A percentile compares a stretch with the other conserved stretches of the same genome.
Conservation (phyloP, 2,329 filamentous ascomycete species). For the Penicillium sp. region DNA sequence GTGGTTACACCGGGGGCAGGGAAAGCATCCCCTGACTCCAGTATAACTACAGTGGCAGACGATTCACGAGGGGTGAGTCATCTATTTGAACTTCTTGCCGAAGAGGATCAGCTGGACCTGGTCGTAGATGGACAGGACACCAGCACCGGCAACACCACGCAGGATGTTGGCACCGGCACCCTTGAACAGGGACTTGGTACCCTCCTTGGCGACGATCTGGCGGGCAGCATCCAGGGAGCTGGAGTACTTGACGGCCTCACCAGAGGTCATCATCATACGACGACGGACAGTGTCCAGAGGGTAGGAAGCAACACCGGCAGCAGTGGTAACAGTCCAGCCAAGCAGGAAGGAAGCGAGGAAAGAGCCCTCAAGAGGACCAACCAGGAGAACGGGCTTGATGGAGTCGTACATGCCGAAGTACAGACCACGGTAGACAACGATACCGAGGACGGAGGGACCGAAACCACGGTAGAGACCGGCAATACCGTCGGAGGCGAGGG, state of each 20-base stretch:
- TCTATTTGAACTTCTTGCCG: conserved; percentile 96
- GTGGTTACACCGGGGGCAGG: conserved; percentile 26
- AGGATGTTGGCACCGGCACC: conserved; percentile 99
- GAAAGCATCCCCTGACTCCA: conserved; percentile 28
- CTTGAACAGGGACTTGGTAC: conserved; percentile 99
- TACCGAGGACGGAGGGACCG: conserved; percentile 98
- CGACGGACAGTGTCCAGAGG: conserved; percentile 99
- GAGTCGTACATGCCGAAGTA: conserved; percentile 99
- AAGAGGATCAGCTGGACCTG: conserved; percentile 99
- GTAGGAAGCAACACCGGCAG: conserved; percentile 99
- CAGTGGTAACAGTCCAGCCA: conserved; percentile 98
- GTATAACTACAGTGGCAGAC: conserved; percentile 23
- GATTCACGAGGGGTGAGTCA: conserved; percentile 19
- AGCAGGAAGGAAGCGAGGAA: conserved; percentile 99
- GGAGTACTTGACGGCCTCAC: conserved; percentile 98
- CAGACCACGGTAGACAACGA: conserved; percentile 99
- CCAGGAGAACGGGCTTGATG: conserved; percentile 96
- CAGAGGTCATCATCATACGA: conserved; percentile 99
- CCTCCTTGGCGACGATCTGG: conserved; percentile 96
- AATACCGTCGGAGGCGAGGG: conserved; percentile 96
- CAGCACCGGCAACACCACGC: conserved; percentile 99
- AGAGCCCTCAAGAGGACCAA: conserved; percentile 89
- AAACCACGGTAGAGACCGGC: conserved; percentile 99
- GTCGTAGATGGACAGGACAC: conserved; percentile 99
- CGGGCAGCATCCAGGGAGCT: conserved; percentile 89